Percentiles rank a stretch among this genome's conserved stretches.
Conservation (phyloP, 495 filamentous ascomycete species). For the Hypoxylon lenormandii region DNA sequence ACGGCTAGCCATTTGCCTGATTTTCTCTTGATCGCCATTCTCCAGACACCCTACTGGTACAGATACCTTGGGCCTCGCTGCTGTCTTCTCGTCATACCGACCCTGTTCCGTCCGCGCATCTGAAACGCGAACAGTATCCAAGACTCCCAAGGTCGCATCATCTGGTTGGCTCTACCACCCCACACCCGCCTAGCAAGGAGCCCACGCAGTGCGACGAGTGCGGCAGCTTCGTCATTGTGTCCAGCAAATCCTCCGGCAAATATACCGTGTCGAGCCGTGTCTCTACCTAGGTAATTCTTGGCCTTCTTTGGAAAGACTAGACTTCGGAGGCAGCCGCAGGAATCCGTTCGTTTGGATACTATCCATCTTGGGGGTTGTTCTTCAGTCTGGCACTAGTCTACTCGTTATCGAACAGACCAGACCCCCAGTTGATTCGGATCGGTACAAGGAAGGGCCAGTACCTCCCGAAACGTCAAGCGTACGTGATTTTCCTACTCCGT, state of each 20-base stretch:
- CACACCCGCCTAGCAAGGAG: conserved; percentile 39
- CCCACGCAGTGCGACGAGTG: conserved; percentile 36
- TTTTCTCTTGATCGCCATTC: conserved; percentile 57
- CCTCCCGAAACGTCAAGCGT: conserved; percentile 57
- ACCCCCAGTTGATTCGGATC: conserved; percentile 33
- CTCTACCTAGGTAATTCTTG: conserved; percentile 28
- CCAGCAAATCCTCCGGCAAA: conserved; percentile 35
- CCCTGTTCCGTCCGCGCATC: conserved; percentile 42
- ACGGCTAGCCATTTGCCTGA: conserved; percentile 47
- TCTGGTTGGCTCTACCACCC: conserved; percentile 41
- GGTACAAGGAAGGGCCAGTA: conserved; percentile 35
- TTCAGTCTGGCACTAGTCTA: conserved; percentile 30
- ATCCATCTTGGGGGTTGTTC: conserved; percentile 28
- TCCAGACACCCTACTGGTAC: conserved; percentile 47
- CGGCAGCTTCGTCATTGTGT: conserved; percentile 36
- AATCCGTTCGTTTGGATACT: conserved; percentile 38
- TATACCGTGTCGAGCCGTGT: conserved; percentile 26
- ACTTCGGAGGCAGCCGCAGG: conserved; percentile 26
- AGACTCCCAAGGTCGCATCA: conserved; percentile 40
- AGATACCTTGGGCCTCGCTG: conserved; percentile 25
- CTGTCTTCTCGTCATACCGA: conserved; percentile 21
- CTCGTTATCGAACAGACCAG: conserved; percentile 21
- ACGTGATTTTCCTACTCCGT: conserved; percentile 51
- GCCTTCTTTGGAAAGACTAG: conserved; percentile 31
- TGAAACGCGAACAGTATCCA: conserved; percentile 53